Evolutionary conservation across 2,329 filamentous ascomycete species (phyloP).

Genomic region (Nemania sp.): DNA sequence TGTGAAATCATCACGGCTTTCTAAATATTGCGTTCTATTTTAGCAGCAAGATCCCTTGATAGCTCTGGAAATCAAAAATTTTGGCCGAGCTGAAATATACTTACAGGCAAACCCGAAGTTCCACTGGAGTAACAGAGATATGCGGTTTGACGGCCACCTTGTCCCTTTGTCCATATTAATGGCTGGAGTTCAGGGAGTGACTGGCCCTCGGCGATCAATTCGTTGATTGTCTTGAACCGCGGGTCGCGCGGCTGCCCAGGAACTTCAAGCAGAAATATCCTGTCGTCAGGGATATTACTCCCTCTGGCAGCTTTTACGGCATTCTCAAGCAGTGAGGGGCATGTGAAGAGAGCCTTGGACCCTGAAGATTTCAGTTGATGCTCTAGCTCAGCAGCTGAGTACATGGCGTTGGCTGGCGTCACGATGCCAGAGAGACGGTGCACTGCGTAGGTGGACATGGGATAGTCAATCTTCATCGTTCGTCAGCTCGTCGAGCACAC

Average conservation of each 20-base stretch:
- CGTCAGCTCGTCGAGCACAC: background rate
- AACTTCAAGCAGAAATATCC: conserved; percentile 65
- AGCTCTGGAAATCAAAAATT: too few species aligned
- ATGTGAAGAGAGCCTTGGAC: conserved; percentile 71
- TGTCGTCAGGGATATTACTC: conserved; percentile 61
- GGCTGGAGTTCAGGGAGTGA: conserved; percentile 53
- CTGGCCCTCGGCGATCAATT: conserved; percentile 62
- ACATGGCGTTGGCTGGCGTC: conserved; percentile 71
- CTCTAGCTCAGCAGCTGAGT: conserved; percentile 66
- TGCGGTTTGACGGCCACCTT: conserved; percentile 64
- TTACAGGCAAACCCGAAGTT: conserved; percentile 70
- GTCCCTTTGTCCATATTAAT: conserved; percentile 59
- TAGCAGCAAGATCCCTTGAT: background rate
- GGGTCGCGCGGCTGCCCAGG: conserved; percentile 42
- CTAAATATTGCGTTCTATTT: conserved; percentile 41
- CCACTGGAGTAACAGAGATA: conserved; percentile 76
- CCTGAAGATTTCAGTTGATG: conserved; percentile 68
- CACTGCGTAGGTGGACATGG: conserved; percentile 68
- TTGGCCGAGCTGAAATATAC: conserved; percentile 9
- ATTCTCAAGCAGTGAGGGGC: conserved; percentile 62
- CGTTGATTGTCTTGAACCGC: conserved; percentile 63
- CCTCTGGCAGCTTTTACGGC: conserved; percentile 65
- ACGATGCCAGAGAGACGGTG: conserved; percentile 70
- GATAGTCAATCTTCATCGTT: conserved; percentile 59
- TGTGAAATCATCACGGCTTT: conserved; percentile 82